Base-by-base conservation (phyloP, 2,329 filamentous ascomycete species). In the Stagonosporopsis chrysanthemi region DNA sequence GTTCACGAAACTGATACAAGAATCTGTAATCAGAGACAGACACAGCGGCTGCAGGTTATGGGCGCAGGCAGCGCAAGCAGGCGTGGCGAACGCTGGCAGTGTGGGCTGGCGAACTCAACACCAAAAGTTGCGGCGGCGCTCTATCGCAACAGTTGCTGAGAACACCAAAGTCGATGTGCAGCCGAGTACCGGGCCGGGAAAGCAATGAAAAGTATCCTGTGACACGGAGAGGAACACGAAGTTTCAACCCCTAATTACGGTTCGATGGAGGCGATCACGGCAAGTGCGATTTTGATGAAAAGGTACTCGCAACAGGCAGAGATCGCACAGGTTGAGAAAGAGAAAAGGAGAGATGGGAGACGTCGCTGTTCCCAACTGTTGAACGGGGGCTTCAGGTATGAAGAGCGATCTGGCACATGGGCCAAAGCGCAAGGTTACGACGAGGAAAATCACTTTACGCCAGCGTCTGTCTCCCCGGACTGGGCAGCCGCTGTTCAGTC, bases 341-440 rank as follows among this genome's bases (percentile, higher is more conserved):
- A 63, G 66, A 66, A 64, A 62, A 60, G 56, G 47, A 57, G 60
- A 67, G 58, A 63, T 58, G 62, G 65, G 57, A 64, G 58, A 64
- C 58, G 67, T 62, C 58, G 67, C 63, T 57, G 68, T 61, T 65
- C 59, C 60, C 50, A 51, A 57, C 40, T 42, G 58, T 48, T 61
- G 56, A 62, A 60, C 54, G 67, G 67, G 64, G 66, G 58, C 48
- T 61, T 72, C 66, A 67, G 60, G 68, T 70, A 72, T 74, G 71
- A 64, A 65, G 60, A 61, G 62, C 64, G 60, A 72, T 69, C 69
- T 69, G 70, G 68, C 65, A 71, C 64, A 68, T 67, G 68, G 69
- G 67, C 68, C 67, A 68, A 69, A 67, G 68, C 67, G 66, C 68
- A 57, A 64, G 62, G 69, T 72, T 70, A 72, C 70, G 70, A 74